Evolutionary conservation across 1,139 yeast genomes (phyloP), one percentile per base, ranked within the genome.

Genomic region (Geotrichum phurueaensis): DNA sequence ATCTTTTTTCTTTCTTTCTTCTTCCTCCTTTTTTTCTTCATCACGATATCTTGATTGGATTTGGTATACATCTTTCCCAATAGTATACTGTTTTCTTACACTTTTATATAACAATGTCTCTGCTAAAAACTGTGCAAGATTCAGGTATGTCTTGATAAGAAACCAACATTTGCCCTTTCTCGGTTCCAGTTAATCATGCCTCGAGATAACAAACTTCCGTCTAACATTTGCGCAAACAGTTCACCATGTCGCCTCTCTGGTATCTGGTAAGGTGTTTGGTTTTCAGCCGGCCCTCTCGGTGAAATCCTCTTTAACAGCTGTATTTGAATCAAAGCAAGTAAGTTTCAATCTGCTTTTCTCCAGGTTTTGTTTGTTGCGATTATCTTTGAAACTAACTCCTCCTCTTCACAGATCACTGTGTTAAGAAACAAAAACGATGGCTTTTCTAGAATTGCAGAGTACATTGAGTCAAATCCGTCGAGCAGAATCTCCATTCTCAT

Each of bases 401-500:
- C 15, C 31, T n/a, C 48, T 15, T 15, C 18, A 15, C 45, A 70
- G 51, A 71, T 77, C 52, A 69, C 70, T n/a, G 70, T 70, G 25
- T 75, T 83, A 61, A 66, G 81, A 54, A 79, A 78, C 56, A 68
- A 79, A 55, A 80, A 83, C 67, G 90, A 86, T 70, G 84, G 88
- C 10, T 79, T 82, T 63, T 74, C 79, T 10, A 71, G 75, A 51
- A 75, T 84, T 22, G 73, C 76, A 45, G 75, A 67, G 51, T 62
- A 65, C 50, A 64, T 63, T 50, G 55, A 53, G 9, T 54, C 55
- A 7, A 51, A 59, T 10, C 59, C 65, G 12, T 53, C 61, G 10
- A 57, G 59, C 12, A 62, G 64, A 10, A 57, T 65, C 5, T 67
- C 74, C 0, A 78, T 79, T 4, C 71, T 81, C 48, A 73, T 84